phyloP scores from a whole-genome alignment of 2,329 filamentous ascomycete genomes.

The Rhynchosporium secalis region DNA sequence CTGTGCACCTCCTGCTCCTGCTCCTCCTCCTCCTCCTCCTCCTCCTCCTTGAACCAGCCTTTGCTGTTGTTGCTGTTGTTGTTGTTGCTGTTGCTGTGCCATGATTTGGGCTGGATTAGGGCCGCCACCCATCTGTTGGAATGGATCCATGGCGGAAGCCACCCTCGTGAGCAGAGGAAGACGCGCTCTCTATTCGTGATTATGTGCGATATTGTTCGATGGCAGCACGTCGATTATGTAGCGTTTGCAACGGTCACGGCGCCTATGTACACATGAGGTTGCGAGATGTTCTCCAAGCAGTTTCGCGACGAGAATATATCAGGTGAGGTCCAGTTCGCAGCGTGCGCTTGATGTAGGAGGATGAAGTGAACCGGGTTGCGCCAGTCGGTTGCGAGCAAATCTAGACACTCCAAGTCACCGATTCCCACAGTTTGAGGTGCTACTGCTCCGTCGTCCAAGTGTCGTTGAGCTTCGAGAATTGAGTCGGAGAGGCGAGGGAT shows the following conservation, averaged over 20 bases:
- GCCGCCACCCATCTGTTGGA: constrained; percentile 37
- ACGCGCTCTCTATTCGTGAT: constrained; percentile 1
- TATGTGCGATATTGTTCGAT: neutral
- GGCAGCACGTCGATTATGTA: constrained; percentile 20
- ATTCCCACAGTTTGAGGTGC: neutral
- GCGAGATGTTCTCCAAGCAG: constrained; percentile 34
- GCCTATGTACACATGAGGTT: constrained; percentile 35
- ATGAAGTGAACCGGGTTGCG: neutral
- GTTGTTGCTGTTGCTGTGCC: constrained; percentile 28
- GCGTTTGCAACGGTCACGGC: constrained; percentile 33
- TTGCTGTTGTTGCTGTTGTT: constrained; percentile 23
- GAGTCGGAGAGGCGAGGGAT: neutral
- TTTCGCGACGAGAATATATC: constrained; percentile 20
- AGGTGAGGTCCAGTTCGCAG: neutral
- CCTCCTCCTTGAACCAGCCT: constrained; percentile 12
- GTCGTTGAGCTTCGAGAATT: neutral
- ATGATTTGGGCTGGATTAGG: constrained; percentile 35
- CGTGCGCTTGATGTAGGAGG: neutral
- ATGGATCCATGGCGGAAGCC: constrained; percentile 37
- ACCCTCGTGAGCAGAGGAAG: constrained; percentile 30
- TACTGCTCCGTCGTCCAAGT: neutral
- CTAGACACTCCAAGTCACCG: neutral
- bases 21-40: too few relatives aligned
- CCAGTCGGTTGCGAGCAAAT: neutral
- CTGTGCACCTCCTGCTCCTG: constrained; percentile 9